Conservation (phyloP, 306 rosid species). For the Dryas alaskensis region DNA sequence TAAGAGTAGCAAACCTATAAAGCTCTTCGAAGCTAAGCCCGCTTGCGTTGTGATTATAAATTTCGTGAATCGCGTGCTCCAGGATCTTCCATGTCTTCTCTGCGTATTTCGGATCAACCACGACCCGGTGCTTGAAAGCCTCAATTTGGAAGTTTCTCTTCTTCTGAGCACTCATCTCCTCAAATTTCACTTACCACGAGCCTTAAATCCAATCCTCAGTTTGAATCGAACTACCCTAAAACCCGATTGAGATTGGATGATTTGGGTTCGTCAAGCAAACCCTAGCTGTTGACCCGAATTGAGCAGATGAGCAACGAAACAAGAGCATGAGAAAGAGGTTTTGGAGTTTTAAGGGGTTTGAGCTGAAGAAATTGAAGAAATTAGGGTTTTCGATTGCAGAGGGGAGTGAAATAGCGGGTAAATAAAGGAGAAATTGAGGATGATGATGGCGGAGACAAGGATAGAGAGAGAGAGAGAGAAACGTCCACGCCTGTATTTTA, state of each 20-base stretch:
- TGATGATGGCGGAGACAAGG: background rate
- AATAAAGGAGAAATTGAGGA: background rate
- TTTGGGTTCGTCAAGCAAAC: background rate
- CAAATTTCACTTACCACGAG: background rate
- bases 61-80: constrained; percentile 83
- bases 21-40: constrained; percentile 97
- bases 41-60: constrained; percentile 92
- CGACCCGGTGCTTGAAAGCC: constrained; percentile 88
- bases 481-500: too few relatives aligned
- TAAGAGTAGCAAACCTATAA: constrained; percentile 58
- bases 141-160: constrained; percentile 93
- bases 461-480: too few relatives aligned
- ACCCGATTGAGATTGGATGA: background rate
- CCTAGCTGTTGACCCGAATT: constrained; percentile 7
- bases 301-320: background rate
- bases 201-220: constrained; percentile 5
- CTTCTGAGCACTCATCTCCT: constrained; percentile 79
- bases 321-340: background rate
- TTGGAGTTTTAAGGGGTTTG: background rate
- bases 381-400: constrained; percentile 11
- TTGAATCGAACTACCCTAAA: background rate
- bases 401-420: background rate
- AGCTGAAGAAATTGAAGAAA: background rate
- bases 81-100: constrained; percentile 94
- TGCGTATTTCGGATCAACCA: constrained; percentile 90